Conservation (phyloP, 345 rosid species). For the Isatis tinctoria region DNA sequence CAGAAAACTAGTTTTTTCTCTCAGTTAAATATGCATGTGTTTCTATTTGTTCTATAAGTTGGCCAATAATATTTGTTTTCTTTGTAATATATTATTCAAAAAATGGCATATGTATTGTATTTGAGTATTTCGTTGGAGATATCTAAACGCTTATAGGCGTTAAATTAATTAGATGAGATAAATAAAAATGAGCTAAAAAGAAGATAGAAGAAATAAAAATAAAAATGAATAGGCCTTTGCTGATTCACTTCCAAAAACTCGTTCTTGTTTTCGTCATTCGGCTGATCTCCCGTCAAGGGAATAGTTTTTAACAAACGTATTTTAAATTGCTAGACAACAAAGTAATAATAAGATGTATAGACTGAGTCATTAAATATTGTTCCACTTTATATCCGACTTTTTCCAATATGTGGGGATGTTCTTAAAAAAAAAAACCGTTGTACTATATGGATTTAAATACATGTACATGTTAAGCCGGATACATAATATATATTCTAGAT, state of each 20-base stretch:
- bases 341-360: neutral
- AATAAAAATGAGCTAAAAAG: neutral
- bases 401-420: slow-evolving; percentile 9
- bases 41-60: too few relatives aligned
- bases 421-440: neutral
- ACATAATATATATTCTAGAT: neutral
- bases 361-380: neutral
- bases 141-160: neutral
- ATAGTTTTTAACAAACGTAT: neutral
- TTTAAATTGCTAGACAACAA: neutral
- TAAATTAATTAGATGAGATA: neutral
- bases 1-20: neutral
- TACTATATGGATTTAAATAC: neutral
- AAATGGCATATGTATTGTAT: neutral
- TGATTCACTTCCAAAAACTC: neutral
- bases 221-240: neutral
- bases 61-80: neutral
- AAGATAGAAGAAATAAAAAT: neutral
- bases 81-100: neutral
- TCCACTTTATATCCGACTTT: neutral
- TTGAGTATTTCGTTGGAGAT: neutral
- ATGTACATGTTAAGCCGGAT: neutral
- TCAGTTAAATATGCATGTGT: neutral
- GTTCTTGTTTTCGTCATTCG: neutral
- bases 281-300: neutral